Percentiles rank a stretch among this genome's conserved stretches.
Evolutionary conservation across 495 filamentous ascomycete species (phyloP).

Genomic region (Neurospora hispaniola): DNA sequence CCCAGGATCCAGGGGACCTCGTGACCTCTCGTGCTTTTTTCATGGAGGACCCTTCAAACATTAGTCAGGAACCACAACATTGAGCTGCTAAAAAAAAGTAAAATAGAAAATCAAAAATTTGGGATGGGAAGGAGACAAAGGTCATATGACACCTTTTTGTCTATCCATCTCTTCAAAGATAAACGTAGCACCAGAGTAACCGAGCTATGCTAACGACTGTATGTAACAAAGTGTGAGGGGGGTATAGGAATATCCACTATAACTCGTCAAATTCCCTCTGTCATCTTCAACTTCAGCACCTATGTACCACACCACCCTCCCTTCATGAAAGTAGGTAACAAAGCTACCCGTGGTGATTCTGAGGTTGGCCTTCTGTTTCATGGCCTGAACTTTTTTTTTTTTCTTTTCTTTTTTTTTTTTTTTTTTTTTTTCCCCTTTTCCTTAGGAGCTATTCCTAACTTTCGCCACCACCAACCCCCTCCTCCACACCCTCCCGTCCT

Average conservation of each 20-base stretch:
- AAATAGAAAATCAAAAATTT: neutral
- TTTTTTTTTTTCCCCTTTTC: no score
- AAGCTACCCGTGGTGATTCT: no score
- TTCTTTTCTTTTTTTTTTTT: neutral
- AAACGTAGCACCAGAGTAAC: neutral
- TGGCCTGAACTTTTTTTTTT: neutral
- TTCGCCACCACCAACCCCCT: neutral
- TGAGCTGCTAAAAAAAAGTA: neutral
- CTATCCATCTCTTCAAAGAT: neutral
- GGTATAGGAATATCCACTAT: neutral
- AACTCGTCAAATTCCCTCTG: neutral
- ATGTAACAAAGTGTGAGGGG: neutral
- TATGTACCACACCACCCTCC: neutral
- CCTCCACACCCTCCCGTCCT: neutral
- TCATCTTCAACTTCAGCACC: neutral
- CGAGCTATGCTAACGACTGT: neutral
- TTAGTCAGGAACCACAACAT: slow-evolving; percentile 8
- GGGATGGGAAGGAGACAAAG: neutral
- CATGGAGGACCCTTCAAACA: slow-evolving; percentile 5
- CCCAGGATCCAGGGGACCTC: neutral
- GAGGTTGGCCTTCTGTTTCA: neutral
- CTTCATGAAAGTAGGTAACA: neutral
- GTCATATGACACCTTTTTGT: slow-evolving; percentile 7
- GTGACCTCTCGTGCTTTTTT: slow-evolving; percentile 6
- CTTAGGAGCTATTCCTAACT: neutral